Evolutionary conservation across 2,329 filamentous ascomycete genomes (phyloP).

Genomic region (Cladophialophora psammophila): DNA sequence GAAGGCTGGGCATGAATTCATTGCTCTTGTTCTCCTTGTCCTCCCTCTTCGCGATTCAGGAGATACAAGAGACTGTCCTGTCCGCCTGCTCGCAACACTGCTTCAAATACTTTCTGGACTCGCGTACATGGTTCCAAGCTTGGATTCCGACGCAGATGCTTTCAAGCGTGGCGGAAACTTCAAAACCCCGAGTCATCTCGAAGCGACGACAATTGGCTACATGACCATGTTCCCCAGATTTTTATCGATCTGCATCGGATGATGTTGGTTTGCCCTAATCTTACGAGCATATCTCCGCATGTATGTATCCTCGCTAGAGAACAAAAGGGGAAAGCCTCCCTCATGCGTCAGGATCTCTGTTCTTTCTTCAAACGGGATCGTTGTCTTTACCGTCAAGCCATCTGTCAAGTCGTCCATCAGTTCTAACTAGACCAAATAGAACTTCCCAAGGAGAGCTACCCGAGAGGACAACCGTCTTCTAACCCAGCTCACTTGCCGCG

Average conservation of each 20-base stretch:
- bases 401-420: neutral
- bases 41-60: neutral
- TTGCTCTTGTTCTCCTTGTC: constrained; percentile 10
- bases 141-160: neutral
- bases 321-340: neutral
- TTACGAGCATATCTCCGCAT: neutral
- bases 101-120: neutral
- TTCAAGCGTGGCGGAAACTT: neutral
- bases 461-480: neutral
- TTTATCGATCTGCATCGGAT: neutral
- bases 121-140: neutral
- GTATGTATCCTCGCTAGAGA: neutral
- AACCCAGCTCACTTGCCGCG: neutral
- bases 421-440: neutral
- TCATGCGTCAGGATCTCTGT: neutral
- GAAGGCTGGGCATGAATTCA: constrained; percentile 13
- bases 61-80: neutral
- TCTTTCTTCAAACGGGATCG: neutral
- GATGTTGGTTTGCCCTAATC: neutral
- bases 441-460: neutral
- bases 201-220: neutral
- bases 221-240: neutral
- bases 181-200: neutral
- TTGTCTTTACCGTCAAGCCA: neutral
- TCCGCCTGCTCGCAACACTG: neutral